These are phyloP conservation scores for Paecilomyces sp. DNA, from an alignment of 2,329 filamentous ascomycete genomes.

Conservation along the genomic window DNA sequence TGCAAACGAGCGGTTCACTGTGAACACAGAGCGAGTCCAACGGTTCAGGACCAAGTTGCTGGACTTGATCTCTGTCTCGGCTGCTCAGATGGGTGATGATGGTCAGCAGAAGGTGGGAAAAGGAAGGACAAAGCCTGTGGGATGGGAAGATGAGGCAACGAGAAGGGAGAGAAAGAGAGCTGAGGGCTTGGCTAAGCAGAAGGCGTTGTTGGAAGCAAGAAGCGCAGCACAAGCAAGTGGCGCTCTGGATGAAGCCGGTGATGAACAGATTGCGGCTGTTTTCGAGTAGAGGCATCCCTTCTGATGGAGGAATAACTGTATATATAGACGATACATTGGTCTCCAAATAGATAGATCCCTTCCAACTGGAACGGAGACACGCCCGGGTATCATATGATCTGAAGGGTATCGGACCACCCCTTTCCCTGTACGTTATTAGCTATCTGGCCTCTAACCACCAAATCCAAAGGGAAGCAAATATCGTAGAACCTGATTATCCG, in stretches of 20 bases:
- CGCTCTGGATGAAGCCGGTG: neutral
- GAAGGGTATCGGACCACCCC: neutral
- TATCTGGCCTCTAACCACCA: neutral
- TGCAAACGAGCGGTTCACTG: slow-evolving; percentile 55
- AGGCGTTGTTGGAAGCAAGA: slow-evolving; percentile 7
- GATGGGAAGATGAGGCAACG: slow-evolving; percentile 32
- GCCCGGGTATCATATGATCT: neutral
- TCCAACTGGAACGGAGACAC: neutral
- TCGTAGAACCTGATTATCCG: neutral
- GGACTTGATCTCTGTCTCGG: slow-evolving; percentile 10
- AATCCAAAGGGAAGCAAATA: neutral
- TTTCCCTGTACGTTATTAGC: neutral
- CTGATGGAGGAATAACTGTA: neutral
- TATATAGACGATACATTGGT: neutral
- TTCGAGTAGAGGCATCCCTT: neutral
- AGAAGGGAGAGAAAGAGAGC: slow-evolving; percentile 33
- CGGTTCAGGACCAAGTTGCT: slow-evolving; percentile 28
- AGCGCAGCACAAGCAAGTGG: slow-evolving; percentile 2
- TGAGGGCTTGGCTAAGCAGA: slow-evolving; percentile 33
- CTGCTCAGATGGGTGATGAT: neutral
- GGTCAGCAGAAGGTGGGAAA: neutral
- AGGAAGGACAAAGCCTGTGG: slow-evolving; percentile 14
- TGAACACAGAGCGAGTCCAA: slow-evolving; percentile 33
- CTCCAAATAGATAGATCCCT: neutral
- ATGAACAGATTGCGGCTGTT: neutral